Evolutionary conservation across 2,329 filamentous ascomycete genomes (phyloP).

Genomic region (Talaromyces sp.): DNA sequence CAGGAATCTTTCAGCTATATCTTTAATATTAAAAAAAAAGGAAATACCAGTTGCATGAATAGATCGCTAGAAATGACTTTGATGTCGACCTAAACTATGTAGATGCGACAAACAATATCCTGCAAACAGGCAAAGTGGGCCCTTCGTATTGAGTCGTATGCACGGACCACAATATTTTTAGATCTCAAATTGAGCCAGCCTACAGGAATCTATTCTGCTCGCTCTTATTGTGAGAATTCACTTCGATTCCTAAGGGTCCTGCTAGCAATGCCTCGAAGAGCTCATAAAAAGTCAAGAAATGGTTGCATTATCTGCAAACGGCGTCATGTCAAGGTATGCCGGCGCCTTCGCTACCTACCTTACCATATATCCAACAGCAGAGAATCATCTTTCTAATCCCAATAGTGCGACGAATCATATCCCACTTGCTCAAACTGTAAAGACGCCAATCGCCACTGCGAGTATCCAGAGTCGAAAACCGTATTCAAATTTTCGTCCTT

Average conservation of each 20-base stretch:
- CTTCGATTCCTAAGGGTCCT: background rate
- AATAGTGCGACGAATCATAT: slow-evolving; percentile 10
- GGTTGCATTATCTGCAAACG: slow-evolving; percentile 9
- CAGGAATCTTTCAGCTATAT: background rate
- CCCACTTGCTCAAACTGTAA: slow-evolving; percentile 5
- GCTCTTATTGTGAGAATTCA: background rate
- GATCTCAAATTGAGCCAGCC: background rate
- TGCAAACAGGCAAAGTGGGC: background rate
- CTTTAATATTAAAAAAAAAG: background rate
- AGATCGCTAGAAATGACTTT: background rate
- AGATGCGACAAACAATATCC: background rate
- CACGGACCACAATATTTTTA: background rate
- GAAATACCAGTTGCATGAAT: too few species aligned
- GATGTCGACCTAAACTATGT: background rate
- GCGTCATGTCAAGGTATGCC: slow-evolving; percentile 11
- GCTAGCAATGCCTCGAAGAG: background rate
- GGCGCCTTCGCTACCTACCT: too few species aligned
- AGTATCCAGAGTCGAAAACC: background rate
- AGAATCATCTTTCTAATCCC: background rate
- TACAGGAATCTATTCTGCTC: background rate
- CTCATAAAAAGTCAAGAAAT: slow-evolving; percentile 5
- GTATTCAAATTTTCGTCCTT: background rate
- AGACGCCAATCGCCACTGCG: background rate
- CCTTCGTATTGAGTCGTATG: background rate
- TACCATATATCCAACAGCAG: too few species aligned